Evolutionary conservation across 2,329 filamentous ascomycete genomes (phyloP), one percentile per base, ranked within the genome.

Genomic region (Aspergillus sp.): DNA sequence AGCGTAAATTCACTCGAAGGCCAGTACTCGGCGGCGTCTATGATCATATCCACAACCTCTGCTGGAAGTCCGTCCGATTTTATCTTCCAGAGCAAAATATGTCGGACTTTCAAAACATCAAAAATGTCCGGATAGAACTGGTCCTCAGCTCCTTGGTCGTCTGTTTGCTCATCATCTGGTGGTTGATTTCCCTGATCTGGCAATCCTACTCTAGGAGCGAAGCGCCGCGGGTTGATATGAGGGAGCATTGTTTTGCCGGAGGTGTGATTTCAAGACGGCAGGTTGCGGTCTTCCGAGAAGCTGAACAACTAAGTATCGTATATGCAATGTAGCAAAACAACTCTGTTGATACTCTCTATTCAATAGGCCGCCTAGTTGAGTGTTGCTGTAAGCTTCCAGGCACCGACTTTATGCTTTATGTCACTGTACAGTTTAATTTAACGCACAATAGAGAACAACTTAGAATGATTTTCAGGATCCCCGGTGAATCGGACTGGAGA

Each of bases 11-110:
- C 64, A 4, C 52, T 56, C 8, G 70, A 72, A 1, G 69, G 62
- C 71, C 71, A 73, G 52, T 73, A 73, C 52, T 73, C 75, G 2
- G 74, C 75, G 27, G 64, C 65, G 58, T 77, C 75, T 35, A 77
- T 55, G 43, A 76, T 76, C 59, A 73, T 62, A 65, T 77, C 75
- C 25, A 76, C 64, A 33, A 77, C 64, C 50, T 77, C 75, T n/a
- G 61, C 57, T 0, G 75, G 75, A 1, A 77, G 58, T 9, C 66
- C 62, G 17, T 58, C 61, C 4, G 51, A 39, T 25, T 39, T 46
- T 7, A 63, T 35, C 45, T 62, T 53, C 57, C 68, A 70, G 45
- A 64, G 66, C 23, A 77, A 58, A 0, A 76, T 33, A 59, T 68
- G 61, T 27, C 72, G 68, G 2, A 71, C 68, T 52, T 70, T 66